Percentiles rank a stretch among this genome's conserved stretches.
Conservation (phyloP, 139 green algal species). For the Ostreobium quekettii region DNA sequence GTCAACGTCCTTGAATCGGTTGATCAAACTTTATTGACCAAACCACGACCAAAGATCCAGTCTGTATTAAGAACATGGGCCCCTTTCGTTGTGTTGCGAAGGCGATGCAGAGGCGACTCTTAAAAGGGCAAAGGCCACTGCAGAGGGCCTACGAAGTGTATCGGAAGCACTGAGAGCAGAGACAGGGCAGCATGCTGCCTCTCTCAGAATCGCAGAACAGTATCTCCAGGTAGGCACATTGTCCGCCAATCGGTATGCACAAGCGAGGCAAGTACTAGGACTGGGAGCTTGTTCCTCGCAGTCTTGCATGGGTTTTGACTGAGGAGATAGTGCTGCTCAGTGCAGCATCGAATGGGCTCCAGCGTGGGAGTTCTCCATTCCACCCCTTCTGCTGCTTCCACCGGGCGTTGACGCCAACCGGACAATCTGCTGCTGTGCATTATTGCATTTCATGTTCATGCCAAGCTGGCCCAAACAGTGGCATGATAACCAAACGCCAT, state of each 20-base stretch:
- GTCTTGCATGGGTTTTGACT: background rate
- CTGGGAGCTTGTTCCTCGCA: background rate
- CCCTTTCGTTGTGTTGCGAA: background rate
- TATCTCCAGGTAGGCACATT: constrained; percentile 33
- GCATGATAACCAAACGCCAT: too few relatives aligned
- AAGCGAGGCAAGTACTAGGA: background rate
- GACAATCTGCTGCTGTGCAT: too few relatives aligned
- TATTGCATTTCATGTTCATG: too few relatives aligned
- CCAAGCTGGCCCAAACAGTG: too few relatives aligned
- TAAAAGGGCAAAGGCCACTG: constrained; percentile 54
- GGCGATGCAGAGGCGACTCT: constrained; percentile 49
- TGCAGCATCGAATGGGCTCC: background rate
- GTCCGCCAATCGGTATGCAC: background rate
- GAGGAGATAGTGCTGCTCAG: background rate
- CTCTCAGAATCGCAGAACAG: constrained; percentile 70
- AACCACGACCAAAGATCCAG: background rate
- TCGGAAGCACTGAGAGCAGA: constrained; percentile 36
- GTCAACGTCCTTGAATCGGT: background rate
- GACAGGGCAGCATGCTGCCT: constrained; percentile 58
- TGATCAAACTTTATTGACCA: background rate
- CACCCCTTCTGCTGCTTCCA: background rate
- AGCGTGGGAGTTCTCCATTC: background rate
- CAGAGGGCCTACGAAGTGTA: constrained; percentile 52
- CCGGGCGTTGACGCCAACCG: background rate
- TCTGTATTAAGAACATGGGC: constrained; percentile 1